Base-by-base conservation (phyloP, 73 alveolate species). In the Stentor coeruleus region DNA sequence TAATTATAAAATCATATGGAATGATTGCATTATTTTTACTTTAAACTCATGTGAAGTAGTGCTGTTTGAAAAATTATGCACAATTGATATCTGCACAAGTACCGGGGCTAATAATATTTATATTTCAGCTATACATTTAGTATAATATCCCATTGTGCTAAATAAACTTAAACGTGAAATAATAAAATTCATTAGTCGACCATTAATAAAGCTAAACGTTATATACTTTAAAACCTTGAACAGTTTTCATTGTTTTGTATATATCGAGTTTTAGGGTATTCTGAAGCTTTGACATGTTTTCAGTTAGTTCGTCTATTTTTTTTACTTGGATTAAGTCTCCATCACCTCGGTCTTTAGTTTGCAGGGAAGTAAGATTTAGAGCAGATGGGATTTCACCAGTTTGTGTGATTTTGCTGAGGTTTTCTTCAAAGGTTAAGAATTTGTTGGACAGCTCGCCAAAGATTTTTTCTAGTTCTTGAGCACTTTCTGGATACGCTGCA, bases 321-420 rank as follows among this genome's bases (percentile, higher is more conserved):
- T 66, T 66, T 20, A 33, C 26, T 31, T 28, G 33, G 14, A 33
- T 26, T 2, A 20, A 20, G n/a, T 66, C 79, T 2, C 42, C 36
- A 20, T 66, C 79, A 66, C 79, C 33, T 66, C 79, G n/a, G 1
- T 66, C 79, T 66, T 66, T 66, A 0, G 33, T 33, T 33, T 28
- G n/a, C 14, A 28, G n/a, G 41, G 42, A 15, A 33, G 11, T 20
- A 66, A 66, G 79, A 0, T 37, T 37, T 0, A 66, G 20, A 28
- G 33, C 33, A 11, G 36, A 20, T 1, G 79, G 79, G 1, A 66
- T 66, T 66, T 20, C 37, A 66, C 37, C 40, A 11, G 79, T 28
- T 20, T 66, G n/a, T 66, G 33, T 26, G 41, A 33, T 20, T 66
- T 66, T 66, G n/a, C 33, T 40, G n/a, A 31, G n/a, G 39, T 11